phyloP scores from a whole-genome alignment of 208 protist genomes.

The Acanthamoeba polyphaga region DNA sequence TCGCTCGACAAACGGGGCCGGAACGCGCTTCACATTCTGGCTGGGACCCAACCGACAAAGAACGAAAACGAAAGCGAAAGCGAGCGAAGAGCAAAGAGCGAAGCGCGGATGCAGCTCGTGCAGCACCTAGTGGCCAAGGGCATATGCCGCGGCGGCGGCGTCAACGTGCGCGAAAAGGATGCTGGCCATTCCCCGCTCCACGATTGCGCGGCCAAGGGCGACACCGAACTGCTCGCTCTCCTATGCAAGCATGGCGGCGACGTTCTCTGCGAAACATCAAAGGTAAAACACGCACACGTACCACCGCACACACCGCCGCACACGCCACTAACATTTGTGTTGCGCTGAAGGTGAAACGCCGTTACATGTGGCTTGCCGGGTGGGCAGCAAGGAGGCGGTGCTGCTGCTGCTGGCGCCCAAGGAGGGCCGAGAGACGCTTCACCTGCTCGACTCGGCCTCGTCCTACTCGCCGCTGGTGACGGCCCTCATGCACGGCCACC shows the following conservation, averaged over 20 bases:
- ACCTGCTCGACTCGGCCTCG: conserved; percentile 4
- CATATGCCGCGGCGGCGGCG: conserved; percentile 11
- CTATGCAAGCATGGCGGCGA: conserved; percentile 48
- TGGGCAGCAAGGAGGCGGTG: not conserved
- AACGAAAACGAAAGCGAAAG: not conserved
- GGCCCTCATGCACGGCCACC: conserved; percentile 28
- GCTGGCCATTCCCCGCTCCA: not conserved
- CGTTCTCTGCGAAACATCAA: not conserved
- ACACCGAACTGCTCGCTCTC: conserved; percentile 43
- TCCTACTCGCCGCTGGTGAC: conserved; percentile 40
- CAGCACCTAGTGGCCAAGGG: conserved; percentile 4
- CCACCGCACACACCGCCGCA: too few relatives aligned
- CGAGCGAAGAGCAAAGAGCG: not conserved
- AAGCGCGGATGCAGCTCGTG: conserved; percentile 8
- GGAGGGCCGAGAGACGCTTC: conserved; percentile 24
- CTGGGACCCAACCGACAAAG: not conserved
- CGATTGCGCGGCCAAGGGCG: conserved; percentile 3
- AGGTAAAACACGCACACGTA: not conserved
- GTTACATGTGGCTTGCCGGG: not conserved
- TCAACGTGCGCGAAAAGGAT: conserved; percentile 58
- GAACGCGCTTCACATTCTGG: conserved; percentile 40
- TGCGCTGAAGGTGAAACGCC: not conserved
- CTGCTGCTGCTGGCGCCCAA: not conserved
- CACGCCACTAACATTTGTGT: not conserved
- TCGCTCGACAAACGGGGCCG: conserved; percentile 34